Evolutionary conservation across 495 filamentous ascomycete species (phyloP), one percentile per base, ranked within the genome.

Genomic region (Lepidopterella palustris): DNA sequence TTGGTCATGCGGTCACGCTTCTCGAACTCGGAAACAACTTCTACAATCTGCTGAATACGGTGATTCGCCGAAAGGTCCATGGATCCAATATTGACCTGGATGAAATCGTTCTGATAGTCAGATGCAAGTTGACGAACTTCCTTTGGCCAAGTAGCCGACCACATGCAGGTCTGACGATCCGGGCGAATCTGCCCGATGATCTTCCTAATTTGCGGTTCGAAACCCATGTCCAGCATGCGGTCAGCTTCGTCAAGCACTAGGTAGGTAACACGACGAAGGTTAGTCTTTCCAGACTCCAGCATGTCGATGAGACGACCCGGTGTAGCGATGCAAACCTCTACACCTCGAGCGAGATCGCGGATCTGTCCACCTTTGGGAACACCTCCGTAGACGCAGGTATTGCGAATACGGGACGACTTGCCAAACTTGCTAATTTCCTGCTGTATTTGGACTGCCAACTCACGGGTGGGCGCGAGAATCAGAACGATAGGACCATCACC

Each of bases 101-200:
- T 98, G 77, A 92, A 97, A 70, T 98, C 87, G 68, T 86, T 86
- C 65, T 95, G 82, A 81, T 95, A 98, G 72, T 98, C 93, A 29
- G 87, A 80, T n/a, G 93, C 93, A 59, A 97, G 80, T 71, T 89
- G 87, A 66, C 93, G 92, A 65, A 98, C 92, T 73, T 98, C 93
- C 84, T 97, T 98, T 62, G 93, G 93, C 93, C 93, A 98, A 6
- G 93, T 98, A 67, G 93, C 93, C 58, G 93, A 98, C 93, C 93
- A 98, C 93, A 98, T 98, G 84, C 92, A 95, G 61, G 93, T 98
- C 70, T 98, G 93, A 80, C 93, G 88, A 73, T 98, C 93, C 59
- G 93, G 93, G 64, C 93, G 90, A 78, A 98, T 98, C 78, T 98
- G 93, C 51, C 87, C 79, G 63, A 98, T 90, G 65, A 97, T 96